A percentile compares a stretch with the other conserved stretches of the same genome.
Evolutionary conservation across 768 basidiomycete species (phyloP).

Genomic region (Tylopilus sp.): DNA sequence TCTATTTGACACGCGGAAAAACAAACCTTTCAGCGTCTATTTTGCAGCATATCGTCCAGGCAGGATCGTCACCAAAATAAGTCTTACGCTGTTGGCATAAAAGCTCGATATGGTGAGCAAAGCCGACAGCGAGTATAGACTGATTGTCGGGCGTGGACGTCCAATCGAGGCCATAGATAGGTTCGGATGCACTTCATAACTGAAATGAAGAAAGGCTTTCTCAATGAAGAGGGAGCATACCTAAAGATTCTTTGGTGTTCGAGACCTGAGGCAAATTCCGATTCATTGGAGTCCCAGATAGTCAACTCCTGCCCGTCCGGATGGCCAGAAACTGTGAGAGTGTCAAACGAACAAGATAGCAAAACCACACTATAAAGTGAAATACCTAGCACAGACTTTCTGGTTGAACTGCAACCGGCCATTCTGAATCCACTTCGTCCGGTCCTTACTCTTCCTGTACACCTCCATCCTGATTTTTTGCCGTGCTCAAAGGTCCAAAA

Average conservation of each 20-base stretch:
- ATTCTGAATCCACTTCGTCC: constrained; percentile 59
- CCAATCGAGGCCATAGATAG: constrained; percentile 87
- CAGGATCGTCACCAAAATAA: constrained; percentile 79
- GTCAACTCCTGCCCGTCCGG: constrained; percentile 74
- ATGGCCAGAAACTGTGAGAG: constrained; percentile 52
- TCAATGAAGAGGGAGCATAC: constrained; percentile 36
- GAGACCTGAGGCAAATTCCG: constrained; percentile 87
- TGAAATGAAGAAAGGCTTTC: not conserved
- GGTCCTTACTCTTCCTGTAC: constrained; percentile 74
- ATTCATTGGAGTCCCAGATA: constrained; percentile 95
- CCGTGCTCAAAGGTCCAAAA: constrained; percentile 76
- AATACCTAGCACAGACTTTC: constrained; percentile 86
- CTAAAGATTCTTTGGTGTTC: constrained; percentile 65
- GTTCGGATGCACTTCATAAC: constrained; percentile 39
- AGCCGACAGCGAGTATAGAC: constrained; percentile 90
- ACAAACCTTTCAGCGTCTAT: constrained; percentile 69
- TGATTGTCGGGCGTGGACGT: constrained; percentile 86
- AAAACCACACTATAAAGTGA: constrained; percentile 10
- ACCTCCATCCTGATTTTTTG: constrained; percentile 46
- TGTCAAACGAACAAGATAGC: constrained; percentile 3
- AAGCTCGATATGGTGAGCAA: constrained; percentile 72
- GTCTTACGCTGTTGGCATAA: constrained; percentile 92
- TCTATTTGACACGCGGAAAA: not conserved
- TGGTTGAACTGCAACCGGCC: constrained; percentile 85
- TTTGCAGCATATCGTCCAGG: constrained; percentile 70